Percentiles rank a stretch among this genome's conserved stretches.
phyloP scores from a whole-genome alignment of 148 eudicot species.

The Polygonum aviculare region DNA sequence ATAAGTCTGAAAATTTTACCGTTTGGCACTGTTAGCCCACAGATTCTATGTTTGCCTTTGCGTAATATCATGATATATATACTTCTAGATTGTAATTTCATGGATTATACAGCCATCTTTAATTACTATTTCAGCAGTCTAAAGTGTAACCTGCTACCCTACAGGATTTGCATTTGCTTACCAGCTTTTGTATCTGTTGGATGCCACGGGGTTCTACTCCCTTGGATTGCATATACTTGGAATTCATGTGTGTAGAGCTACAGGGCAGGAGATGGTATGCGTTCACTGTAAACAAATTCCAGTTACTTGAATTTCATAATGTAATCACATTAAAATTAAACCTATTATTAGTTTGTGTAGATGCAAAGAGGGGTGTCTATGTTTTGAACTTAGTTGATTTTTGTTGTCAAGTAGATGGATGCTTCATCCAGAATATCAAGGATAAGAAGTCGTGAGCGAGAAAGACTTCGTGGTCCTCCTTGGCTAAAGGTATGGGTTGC shows the following conservation, averaged over 20 bases:
- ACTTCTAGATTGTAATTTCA: background rate
- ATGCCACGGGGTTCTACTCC: slow-evolving; percentile 95
- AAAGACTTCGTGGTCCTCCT: slow-evolving; percentile 91
- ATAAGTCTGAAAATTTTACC: background rate
- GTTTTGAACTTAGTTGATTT: slow-evolving; percentile 6
- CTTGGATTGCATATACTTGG: slow-evolving; percentile 89
- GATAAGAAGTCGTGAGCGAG: slow-evolving; percentile 93
- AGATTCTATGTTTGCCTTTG: background rate
- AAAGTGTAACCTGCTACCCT: slow-evolving; percentile 1
- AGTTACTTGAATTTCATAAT: background rate
- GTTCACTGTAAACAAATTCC: background rate
- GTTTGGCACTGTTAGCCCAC: background rate
- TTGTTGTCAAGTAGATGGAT: slow-evolving; percentile 87
- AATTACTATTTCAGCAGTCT: background rate
- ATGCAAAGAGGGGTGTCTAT: background rate
- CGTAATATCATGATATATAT: background rate
- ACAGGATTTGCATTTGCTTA: slow-evolving; percentile 92
- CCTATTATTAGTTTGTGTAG: background rate
- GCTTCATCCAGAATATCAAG: slow-evolving; percentile 93
- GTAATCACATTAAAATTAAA: background rate
- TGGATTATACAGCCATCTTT: background rate
- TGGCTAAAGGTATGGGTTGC: slow-evolving; percentile 72
- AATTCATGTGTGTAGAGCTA: slow-evolving; percentile 93
- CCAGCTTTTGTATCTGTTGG: slow-evolving; percentile 89
- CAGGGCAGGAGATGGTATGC: slow-evolving; percentile 95